These are phyloP conservation scores for Camelina hispida DNA, from an alignment of 345 rosid species.

Conservation along the genomic window DNA sequence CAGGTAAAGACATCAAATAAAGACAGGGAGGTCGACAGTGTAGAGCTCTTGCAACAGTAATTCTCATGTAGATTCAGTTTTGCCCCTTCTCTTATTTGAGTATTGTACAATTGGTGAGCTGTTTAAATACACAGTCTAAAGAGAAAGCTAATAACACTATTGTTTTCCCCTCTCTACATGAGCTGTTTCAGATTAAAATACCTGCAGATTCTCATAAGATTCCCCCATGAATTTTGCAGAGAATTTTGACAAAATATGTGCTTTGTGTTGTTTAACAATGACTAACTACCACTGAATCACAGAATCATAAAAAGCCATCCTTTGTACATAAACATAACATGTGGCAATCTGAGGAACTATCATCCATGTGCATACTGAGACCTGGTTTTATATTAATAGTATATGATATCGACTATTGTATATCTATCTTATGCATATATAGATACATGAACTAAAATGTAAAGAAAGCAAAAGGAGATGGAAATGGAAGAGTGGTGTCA, in stretches of 20 bases:
- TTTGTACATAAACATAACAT: slow-evolving; percentile 17
- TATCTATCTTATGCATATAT: not conserved
- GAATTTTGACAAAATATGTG: slow-evolving; percentile 28
- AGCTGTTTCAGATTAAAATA: slow-evolving; percentile 27
- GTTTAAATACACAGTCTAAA: slow-evolving; percentile 19
- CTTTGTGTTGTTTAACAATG: slow-evolving; percentile 11
- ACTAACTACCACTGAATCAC: slow-evolving; percentile 24
- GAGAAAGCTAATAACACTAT: slow-evolving; percentile 29
- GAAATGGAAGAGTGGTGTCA: slow-evolving; percentile 40
- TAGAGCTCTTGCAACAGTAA: slow-evolving; percentile 27
- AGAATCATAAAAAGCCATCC: not conserved
- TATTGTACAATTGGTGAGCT: slow-evolving; percentile 29
- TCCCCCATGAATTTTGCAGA: slow-evolving; percentile 39
- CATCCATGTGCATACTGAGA: slow-evolving; percentile 11
- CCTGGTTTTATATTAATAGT: not conserved
- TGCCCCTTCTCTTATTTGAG: not conserved
- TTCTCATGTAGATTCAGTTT: slow-evolving; percentile 35
- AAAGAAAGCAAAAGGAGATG: slow-evolving; percentile 40
- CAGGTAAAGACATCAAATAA: slow-evolving; percentile 25
- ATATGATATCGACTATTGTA: not conserved
- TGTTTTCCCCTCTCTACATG: slow-evolving; percentile 23
- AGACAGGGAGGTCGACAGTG: slow-evolving; percentile 25
- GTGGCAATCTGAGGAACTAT: too few relatives aligned
- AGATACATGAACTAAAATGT: not conserved
- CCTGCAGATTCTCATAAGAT: slow-evolving; percentile 39